Conservation (phyloP, 306 rosid genomes). For the Rosa multiflora region DNA sequence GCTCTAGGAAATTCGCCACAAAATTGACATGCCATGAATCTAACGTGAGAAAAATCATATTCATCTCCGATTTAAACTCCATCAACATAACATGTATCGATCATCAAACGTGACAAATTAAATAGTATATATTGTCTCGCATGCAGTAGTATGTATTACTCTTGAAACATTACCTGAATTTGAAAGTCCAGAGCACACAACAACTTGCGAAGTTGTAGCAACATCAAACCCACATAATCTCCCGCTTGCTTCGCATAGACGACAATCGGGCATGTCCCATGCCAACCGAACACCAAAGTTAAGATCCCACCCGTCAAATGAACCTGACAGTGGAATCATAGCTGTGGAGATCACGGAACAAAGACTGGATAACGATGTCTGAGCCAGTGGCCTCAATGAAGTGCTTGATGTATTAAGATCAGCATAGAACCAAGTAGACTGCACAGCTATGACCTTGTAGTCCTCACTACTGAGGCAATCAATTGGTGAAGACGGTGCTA, state of each 20-base stretch:
- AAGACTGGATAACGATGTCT: not conserved
- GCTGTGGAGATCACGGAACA: not conserved
- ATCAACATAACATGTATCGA: too few species aligned
- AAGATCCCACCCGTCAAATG: not conserved
- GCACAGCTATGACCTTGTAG: not conserved
- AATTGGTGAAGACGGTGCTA: not conserved
- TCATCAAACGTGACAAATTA: not conserved
- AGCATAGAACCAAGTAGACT: not conserved
- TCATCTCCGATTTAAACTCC: too few species aligned
- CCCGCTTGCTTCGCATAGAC: not conserved
- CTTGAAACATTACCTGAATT: not conserved
- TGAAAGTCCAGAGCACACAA: conserved; percentile 15
- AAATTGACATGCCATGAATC: too few species aligned
- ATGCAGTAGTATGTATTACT: not conserved
- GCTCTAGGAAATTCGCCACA: too few species aligned
- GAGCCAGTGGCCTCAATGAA: conserved; percentile 2
- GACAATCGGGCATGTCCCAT: not conserved
- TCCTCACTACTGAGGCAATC: not conserved
- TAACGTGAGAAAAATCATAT: too few species aligned
- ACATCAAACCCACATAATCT: not conserved
- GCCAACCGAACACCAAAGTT: not conserved
- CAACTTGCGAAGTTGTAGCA: not conserved
- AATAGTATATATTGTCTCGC: too few species aligned
- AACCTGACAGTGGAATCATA: not conserved
- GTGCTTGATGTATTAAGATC: not conserved